Evolutionary conservation across 768 basidiomycete genomes (phyloP), one percentile per base, ranked within the genome.

Genomic region (Tephrocybe sp.): DNA sequence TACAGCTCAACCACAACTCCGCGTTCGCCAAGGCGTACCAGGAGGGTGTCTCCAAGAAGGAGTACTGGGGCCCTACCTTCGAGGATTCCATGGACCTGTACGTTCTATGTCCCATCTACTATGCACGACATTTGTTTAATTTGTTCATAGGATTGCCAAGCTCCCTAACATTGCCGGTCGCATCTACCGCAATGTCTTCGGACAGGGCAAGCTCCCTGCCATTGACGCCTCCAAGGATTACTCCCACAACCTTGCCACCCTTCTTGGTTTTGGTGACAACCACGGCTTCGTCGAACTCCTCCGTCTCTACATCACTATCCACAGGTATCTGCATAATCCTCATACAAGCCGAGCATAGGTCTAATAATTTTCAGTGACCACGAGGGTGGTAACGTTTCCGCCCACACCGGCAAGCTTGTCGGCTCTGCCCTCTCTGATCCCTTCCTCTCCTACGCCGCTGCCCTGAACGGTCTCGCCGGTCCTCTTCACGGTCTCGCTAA

Each of bases 381-480:
- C 73, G 96, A 98, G 72, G 96, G 96, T 68, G 96, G 96, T 39
- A 98, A 98, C 61, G 96, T 98, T 55, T 98, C 96, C 45, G 93
- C 93, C 1, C 93, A 95, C 76, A 89, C 93, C 18, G 90, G 90
- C 51, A 92, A 95, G 71, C 79, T 94, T 18, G 93, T 95, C 57
- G 93, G 92, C 49, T 94, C 93, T 48, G 95, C 96, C 46, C 87
- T 98, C 51, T 95, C 95, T 0, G 96, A 98, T 68, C 96, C 96
- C 48, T 98, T 97, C 92, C 84, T 98, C 21, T 81, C 95, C 4
- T 98, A 92, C 67, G 84, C 81, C 52, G 96, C 96, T 42, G 89
- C 94, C 26, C 76, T 98, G 54, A 96, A 96, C 62, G 96, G 96
- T 74, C 86, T 98, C 37, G 96, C 96, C 41, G 96, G 96, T 25